These are phyloP conservation scores for Colletotrichum sp. DNA, from an alignment of 2,329 filamentous ascomycete genomes.

Conservation along the genomic window DNA sequence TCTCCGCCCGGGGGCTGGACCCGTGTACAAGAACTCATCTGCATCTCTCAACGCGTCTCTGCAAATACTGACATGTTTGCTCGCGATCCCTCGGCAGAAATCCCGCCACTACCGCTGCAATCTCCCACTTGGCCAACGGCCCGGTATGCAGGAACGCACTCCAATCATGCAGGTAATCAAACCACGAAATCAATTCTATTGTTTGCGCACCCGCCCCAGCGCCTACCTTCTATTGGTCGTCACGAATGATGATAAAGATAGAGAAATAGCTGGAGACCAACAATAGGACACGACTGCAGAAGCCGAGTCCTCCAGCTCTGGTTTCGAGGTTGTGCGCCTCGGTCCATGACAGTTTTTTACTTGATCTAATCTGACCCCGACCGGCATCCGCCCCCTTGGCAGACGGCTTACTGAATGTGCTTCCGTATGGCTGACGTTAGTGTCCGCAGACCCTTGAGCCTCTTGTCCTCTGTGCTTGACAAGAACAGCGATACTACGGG, in stretches of 20 bases:
- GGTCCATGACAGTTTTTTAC: constrained; percentile 55
- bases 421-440: constrained; percentile 20
- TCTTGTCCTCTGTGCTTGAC: constrained; percentile 50
- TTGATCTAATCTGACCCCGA: constrained; percentile 69
- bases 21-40: neutral
- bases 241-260: constrained; percentile 45
- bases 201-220: neutral
- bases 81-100: neutral
- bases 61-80: neutral
- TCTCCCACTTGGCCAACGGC: neutral
- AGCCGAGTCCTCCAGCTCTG: constrained; percentile 55
- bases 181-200: constrained; percentile 2
- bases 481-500: constrained; percentile 72
- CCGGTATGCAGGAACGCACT: constrained; percentile 14
- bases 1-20: neutral
- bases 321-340: constrained; percentile 45
- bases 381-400: neutral
- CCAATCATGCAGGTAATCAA: constrained; percentile 21
- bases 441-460: constrained; percentile 56
- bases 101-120: neutral
- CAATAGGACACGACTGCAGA: constrained; percentile 36
- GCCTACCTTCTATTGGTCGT: constrained; percentile 14
- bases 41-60: constrained; percentile 17
- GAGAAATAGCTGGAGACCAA: constrained; percentile 38
- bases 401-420: constrained; percentile 8